Evolutionary conservation across 2,329 filamentous ascomycete species (phyloP).

Genomic region (Botrytis cinerea): DNA sequence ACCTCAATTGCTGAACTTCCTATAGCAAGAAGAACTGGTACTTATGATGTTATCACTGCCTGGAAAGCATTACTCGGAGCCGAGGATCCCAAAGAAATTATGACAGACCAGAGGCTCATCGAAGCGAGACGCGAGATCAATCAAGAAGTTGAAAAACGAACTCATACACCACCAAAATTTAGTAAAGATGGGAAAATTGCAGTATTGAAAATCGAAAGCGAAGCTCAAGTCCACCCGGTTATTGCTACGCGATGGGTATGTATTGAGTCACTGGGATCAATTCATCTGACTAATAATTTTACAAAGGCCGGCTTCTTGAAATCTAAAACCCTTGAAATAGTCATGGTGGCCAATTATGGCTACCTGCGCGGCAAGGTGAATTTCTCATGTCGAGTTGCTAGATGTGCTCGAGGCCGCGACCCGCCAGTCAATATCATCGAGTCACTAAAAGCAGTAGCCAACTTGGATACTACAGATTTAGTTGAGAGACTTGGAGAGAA

Average conservation of each 20-base stretch:
- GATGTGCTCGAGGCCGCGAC: slow-evolving; percentile 54
- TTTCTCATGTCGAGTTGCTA: slow-evolving; percentile 65
- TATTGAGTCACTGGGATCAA: too few species aligned
- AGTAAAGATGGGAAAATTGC: slow-evolving; percentile 63
- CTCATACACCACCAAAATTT: slow-evolving; percentile 64
- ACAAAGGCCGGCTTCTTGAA: slow-evolving; percentile 55
- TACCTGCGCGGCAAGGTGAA: slow-evolving; percentile 65
- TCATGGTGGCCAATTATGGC: slow-evolving; percentile 67
- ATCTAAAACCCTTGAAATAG: slow-evolving; percentile 60
- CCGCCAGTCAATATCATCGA: slow-evolving; percentile 65
- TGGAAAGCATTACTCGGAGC: slow-evolving; percentile 60
- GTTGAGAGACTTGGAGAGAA: slow-evolving; percentile 58
- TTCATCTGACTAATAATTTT: not conserved
- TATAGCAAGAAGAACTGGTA: slow-evolving; percentile 56
- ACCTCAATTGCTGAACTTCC: not conserved
- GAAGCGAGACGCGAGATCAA: slow-evolving; percentile 60
- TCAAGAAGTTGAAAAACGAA: slow-evolving; percentile 60
- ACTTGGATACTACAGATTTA: slow-evolving; percentile 44
- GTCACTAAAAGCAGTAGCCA: slow-evolving; percentile 54
- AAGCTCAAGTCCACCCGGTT: slow-evolving; percentile 65
- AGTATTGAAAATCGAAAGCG: slow-evolving; percentile 60
- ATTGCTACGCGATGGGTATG: slow-evolving; percentile 64
- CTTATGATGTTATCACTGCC: slow-evolving; percentile 60
- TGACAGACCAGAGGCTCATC: slow-evolving; percentile 51
- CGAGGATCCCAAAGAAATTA: slow-evolving; percentile 52